Base-by-base conservation (phyloP, 2,329 filamentous ascomycete species). In the Hymenoscyphus fructigenus region DNA sequence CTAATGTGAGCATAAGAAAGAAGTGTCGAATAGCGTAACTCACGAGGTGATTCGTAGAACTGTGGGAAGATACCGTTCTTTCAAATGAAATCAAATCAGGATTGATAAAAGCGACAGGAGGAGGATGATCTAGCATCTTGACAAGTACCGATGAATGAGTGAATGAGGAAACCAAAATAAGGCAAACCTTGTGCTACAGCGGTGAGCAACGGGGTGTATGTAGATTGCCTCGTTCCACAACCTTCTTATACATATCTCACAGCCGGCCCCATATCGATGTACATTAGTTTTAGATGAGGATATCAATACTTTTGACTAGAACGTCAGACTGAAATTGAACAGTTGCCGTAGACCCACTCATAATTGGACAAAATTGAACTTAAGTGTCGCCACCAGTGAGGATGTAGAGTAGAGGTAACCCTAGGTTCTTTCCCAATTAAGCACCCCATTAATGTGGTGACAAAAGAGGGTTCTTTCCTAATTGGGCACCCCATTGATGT, bases 401-500 rank as follows among this genome's bases (percentile, higher is more conserved):
- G 32, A 34, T 55, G 17, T 55, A n/a, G 17, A 55, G 47, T 28
- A 55, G 47, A 55, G 10, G 32, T 34, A 34, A 34, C 32, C 32
- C 32, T 34, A 34, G 32, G 32, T 34, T 34, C 32, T 34, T 34
- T 57, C 23, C 55, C n/a, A 57, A 57, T 57, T 57, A 15, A 29
- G 10, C 23, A 29, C 55, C 23, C 23, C 29, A 32, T 57, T 57
- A 28, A 57, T 57, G 23, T 57, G 55, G 28, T 57, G 29, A 29
- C 55, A 17, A 57, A 57, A 28, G 23, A 57, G 55, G 32, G 10
- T 34, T 34, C 32, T 34, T 34, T 57, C 23, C 26, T 10, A 57
- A 57, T 57, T 57, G 17, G 55, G 23, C 23, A 29, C 55, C 23
- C 23, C 29, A 57, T 57, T 57, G 23, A 57, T 57, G 23, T 57